Base-by-base conservation (phyloP, 768 basidiomycete species). In the Kwoniella europaea region DNA sequence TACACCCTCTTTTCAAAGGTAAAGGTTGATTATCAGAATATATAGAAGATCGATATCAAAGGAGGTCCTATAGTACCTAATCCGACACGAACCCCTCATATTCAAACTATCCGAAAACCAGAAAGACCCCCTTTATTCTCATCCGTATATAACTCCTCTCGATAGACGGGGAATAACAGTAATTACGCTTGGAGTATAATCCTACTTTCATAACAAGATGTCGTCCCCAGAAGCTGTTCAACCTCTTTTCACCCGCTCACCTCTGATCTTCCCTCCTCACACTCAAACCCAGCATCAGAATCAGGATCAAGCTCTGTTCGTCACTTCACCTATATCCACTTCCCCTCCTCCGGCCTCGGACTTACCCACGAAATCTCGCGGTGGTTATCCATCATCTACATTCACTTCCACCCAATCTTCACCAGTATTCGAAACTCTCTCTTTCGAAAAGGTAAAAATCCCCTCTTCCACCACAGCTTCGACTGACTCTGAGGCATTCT, bases 231-330 rank as follows among this genome's bases (percentile, higher is more conserved):
- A n/a, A 55, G 35, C 20, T 29, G n/a, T 68, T 9, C 67, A 61
- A 62, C 67, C 67, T 16, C 44, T 68, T 20, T 68, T 68, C 59
- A 68, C 67, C 41, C 35, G 57, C n/a, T 61, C 59, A 6, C 67
- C 67, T 42, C 43, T 68, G 0, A 22, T 29, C 42, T 43, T 59
- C 12, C 67, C 67, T 41, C 60, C 60, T 41, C 15, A 13, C 4
- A 22, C 53, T 52, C 29, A 15, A 16, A 27, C 35, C 15, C 13
- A 20, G 10, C n/a, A 12, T 20, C 55, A 63, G 43, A 10, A 12
- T 20, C 44, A 63, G 3, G 22, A 27, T 41, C 67, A 68, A 41
- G n/a, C 42, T 5, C 41, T 53, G 9, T 62, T 67, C 66, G 27
- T 58, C 66, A 50, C 66, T 27, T 67, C 66, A 4, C 67, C 67